Conservation (phyloP, 2,329 filamentous ascomycete species). For the Bipolaris oryzae region DNA sequence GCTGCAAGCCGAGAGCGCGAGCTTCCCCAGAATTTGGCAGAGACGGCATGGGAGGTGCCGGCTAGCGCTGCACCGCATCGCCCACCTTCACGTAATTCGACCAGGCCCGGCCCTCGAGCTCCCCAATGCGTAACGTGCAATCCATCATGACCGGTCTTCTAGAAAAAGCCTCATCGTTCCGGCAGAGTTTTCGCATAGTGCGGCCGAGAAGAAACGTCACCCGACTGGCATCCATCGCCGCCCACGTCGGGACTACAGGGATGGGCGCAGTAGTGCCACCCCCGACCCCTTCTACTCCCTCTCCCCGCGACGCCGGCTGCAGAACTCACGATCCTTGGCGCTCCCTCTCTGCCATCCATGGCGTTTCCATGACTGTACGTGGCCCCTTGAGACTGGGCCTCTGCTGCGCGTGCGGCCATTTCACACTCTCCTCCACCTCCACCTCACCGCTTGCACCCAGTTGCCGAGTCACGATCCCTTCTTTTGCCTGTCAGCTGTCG, state of each 20-base stretch:
- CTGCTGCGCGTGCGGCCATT: constrained; percentile 33
- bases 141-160: constrained; percentile 20
- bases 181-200: constrained; percentile 31
- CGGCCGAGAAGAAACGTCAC: constrained; percentile 6
- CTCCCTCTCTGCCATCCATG: constrained; percentile 5
- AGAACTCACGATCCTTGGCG: constrained; percentile 42
- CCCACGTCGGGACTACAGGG: constrained; percentile 13
- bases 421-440: constrained; percentile 3
- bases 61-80: constrained; percentile 25
- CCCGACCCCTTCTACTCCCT: neutral
- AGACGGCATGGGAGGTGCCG: constrained; percentile 9
- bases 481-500: constrained; percentile 5
- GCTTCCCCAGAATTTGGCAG: constrained; percentile 19
- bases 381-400: constrained; percentile 32
- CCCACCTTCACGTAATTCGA: constrained; percentile 35
- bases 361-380: constrained; percentile 33
- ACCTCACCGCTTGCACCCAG: constrained; percentile 30
- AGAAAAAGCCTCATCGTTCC: constrained; percentile 24
- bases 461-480: constrained; percentile 38
- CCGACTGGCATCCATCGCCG: constrained; percentile 20
- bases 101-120: constrained; percentile 7
- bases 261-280: constrained; percentile 11
- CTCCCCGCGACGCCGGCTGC: constrained; percentile 19
- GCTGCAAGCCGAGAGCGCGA: constrained; percentile 18
- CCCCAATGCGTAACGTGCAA: neutral